Evolutionary conservation across 176 grass and related monocot genomes (phyloP).

Genomic region (Eremochloa ophiuroides): DNA sequence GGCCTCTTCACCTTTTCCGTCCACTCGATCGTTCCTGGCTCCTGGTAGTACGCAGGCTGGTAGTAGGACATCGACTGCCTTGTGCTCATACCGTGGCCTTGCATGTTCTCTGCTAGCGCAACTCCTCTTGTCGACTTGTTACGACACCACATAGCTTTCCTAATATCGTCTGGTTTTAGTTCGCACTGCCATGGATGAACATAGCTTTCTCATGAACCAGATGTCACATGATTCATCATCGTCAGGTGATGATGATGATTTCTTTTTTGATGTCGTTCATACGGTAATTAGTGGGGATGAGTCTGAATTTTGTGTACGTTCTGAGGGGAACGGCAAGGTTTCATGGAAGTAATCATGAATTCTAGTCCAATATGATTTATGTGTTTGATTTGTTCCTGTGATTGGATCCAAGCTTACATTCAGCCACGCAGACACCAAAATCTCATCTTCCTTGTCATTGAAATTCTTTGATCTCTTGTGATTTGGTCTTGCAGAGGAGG

Average conservation of each 20-base stretch:
- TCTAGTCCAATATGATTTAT: not conserved
- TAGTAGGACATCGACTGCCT: too few species aligned
- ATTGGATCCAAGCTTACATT: not conserved
- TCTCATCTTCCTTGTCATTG: not conserved
- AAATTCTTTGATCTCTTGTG: not conserved
- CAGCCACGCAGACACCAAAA: not conserved
- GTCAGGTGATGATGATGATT: not conserved
- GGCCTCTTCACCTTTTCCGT: too few species aligned
- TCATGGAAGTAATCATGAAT: not conserved
- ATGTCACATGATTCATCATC: not conserved
- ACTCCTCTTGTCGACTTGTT: too few species aligned
- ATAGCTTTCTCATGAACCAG: not conserved
- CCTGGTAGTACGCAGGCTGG: too few species aligned
- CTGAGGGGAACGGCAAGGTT: not conserved
- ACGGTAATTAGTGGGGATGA: not conserved
- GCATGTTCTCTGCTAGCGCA: too few species aligned
- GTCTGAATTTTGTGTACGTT: not conserved
- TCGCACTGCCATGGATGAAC: not conserved
- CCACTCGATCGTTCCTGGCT: too few species aligned
- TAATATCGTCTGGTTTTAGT: too few species aligned
- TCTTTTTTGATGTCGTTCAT: too few species aligned
- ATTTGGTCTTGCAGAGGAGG: not conserved
- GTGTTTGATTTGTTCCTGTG: not conserved
- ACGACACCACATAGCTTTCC: too few species aligned
- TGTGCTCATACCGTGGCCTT: too few species aligned